Evolutionary conservation across 2,329 filamentous ascomycete genomes (phyloP), one percentile per base, ranked within the genome.

Genomic region (Chrysoporthe cubensis): DNA sequence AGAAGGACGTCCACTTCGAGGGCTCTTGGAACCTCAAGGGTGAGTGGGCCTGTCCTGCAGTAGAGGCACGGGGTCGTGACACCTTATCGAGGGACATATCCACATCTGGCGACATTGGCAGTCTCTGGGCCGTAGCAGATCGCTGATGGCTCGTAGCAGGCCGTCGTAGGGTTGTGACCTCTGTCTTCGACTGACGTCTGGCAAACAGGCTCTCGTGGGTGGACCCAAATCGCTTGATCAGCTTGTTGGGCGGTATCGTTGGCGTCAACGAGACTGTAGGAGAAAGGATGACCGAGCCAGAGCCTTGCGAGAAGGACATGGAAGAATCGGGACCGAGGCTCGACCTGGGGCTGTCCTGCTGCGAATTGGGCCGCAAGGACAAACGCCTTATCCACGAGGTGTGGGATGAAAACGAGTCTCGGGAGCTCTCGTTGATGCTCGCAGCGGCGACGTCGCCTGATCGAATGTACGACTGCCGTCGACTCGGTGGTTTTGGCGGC

Each of bases 141-240:
- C 92, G 85, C 76, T 94, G 91, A 75, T 94, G 91, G 76, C 91
- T 94, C 21, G 92, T 94, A 58, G 91, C 91, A 64, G 92, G 92
- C 73, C 91, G 84, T 68, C 90, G 88, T 68, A 94, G 84, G 32
- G 86, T 88, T 2, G 88, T 85, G 70, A 91, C 81, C 73, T 90
- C 87, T 60, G 88, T 85, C 71, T 81, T 87, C 43, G 88, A 83
- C 70, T 84, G 81, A 68, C 82, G 83, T 67, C 82, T 80, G 42
- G 79, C 75, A 43, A 80, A 71, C 56, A 70, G 56, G 63, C 66
- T 70, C 26, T 70, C 68, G 18, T 48, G 16, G 37, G 46, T 64
- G 43, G 61, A 48, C n/a, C 62, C 66, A 48, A 87, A 84, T 69
- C 91, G 88, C 79, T 95, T 95, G 64, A 94, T 91, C 52, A 94